Base-by-base conservation (phyloP, 257 asterid species). In the Ilex asprella region DNA sequence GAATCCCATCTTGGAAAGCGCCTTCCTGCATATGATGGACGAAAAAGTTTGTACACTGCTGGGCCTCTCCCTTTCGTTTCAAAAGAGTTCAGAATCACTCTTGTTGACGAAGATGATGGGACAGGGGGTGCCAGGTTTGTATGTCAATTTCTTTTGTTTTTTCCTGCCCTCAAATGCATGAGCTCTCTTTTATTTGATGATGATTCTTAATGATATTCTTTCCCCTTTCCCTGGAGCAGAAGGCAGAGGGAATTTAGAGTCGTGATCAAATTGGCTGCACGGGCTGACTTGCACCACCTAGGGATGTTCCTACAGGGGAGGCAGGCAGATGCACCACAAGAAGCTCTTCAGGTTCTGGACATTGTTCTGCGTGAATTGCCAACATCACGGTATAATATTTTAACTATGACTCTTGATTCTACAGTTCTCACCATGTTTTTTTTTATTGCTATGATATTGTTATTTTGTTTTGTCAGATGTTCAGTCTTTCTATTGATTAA, bases 311-410 rank as follows among this genome's bases (percentile, higher is more conserved):
- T 92, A 61, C 82, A 85, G 75, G 98, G 98, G 30, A 83, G 75
- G 67, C 97, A 86, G 61, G 89, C 98, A 39, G 98, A 92, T 83
- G 97, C 95, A 12, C 98, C 98, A 0, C 96, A 92, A 59, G 98
- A 92, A 73, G 96, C 98, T 15, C 87, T 92, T 55, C 97, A 92
- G 78, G 95, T 89, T 64, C 41, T 92, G 72, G 98, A 92, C 79
- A 89, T 92, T 70, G 98, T 92, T 35, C 83, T 92, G 56, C 98
- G 97, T 3, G 97, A 92, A 69, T 78, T 84, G 64, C 98, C 98
- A 1, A 92, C 97, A 2, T 39, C 81, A 39, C 62, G 85, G 98
- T 92, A 70, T 30, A 55, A 5, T 3, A 2, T 53, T n/a, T 12
- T 32, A 21, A 13, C 15, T 4, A 21, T 15, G 11, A 16, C 12